A percentile compares a stretch with the other conserved stretches of the same genome.
Evolutionary conservation across 257 asterid genomes (phyloP).

Genomic region (Solanum ossicruentum): DNA sequence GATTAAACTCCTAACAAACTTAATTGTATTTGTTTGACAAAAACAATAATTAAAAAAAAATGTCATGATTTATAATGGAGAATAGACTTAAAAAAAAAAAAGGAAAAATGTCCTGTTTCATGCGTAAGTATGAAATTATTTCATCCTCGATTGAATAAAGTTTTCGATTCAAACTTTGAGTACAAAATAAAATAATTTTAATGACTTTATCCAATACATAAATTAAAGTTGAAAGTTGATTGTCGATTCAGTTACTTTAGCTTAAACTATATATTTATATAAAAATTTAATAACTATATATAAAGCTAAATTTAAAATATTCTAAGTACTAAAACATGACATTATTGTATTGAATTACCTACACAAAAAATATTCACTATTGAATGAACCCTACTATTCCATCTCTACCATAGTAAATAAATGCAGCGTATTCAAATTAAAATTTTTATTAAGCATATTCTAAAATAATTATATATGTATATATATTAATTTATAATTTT

Average conservation of each 20-base stretch:
- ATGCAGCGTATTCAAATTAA: too few species aligned
- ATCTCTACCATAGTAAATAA: not conserved
- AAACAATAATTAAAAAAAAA: not conserved
- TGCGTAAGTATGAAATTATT: not conserved
- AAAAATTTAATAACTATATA: too few species aligned
- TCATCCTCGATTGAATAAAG: rapidly evolving
- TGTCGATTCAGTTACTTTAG: too few species aligned
- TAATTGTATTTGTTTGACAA: not conserved
- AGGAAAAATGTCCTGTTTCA: not conserved
- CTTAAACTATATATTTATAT: too few species aligned
- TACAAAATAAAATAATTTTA: not conserved
- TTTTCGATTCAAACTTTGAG: not conserved
- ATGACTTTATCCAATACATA: too few species aligned
- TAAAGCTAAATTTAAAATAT: too few species aligned
- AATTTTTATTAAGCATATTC: too few species aligned
- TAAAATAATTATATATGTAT: too few species aligned
- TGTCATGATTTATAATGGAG: not conserved
- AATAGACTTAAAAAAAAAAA: not conserved
- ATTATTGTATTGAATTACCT: too few species aligned
- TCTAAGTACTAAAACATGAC: too few species aligned
- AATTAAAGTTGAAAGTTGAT: too few species aligned
- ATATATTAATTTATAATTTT: too few species aligned
- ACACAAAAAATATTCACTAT: not conserved
- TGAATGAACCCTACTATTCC: not conserved
- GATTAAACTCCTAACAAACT: not conserved